Evolutionary conservation across 2,329 filamentous ascomycete species (phyloP).

Genomic region (Diaporthe sp.): DNA sequence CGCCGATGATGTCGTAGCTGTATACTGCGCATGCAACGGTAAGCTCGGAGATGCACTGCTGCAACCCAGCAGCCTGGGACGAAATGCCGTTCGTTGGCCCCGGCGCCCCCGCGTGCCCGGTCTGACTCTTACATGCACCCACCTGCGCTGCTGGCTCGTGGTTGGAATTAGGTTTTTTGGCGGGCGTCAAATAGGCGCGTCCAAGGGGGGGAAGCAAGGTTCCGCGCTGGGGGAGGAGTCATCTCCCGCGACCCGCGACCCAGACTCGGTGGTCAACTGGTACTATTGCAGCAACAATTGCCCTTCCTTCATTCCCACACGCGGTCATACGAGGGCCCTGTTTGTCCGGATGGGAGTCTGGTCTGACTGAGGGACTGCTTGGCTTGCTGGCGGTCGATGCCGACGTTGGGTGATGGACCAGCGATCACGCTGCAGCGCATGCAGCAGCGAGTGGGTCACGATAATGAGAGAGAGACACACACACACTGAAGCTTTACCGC

Average conservation of each 20-base stretch:
- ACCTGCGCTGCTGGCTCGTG: slow-evolving; percentile 21
- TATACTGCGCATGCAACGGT: slow-evolving; percentile 1
- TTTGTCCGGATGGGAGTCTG: slow-evolving; percentile 9
- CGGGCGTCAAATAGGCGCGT: slow-evolving; percentile 30
- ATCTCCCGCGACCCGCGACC: slow-evolving; percentile 21
- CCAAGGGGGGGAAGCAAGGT: background rate
- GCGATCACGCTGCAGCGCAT: slow-evolving; percentile 20
- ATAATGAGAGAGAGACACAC: slow-evolving; percentile 6
- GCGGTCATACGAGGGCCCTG: slow-evolving; percentile 18
- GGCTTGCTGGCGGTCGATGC: background rate
- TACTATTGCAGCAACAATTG: background rate
- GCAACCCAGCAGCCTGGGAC: slow-evolving; percentile 28
- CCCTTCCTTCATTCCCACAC: background rate
- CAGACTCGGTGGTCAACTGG: slow-evolving; percentile 1
- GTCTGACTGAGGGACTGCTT: background rate
- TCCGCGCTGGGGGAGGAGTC: slow-evolving; percentile 12
- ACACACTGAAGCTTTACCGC: slow-evolving; percentile 2
- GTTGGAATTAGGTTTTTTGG: slow-evolving; percentile 25
- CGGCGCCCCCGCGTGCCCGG: slow-evolving; percentile 2
- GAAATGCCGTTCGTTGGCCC: background rate
- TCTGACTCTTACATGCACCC: slow-evolving; percentile 22
- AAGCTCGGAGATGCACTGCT: slow-evolving; percentile 21
- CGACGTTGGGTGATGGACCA: slow-evolving; percentile 9
- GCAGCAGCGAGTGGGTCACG: slow-evolving; percentile 17
- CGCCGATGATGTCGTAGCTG: background rate